A percentile compares a stretch with the other conserved stretches of the same genome.
phyloP scores from a whole-genome alignment of 805 yeast genomes.

The Wickerhamomyces subpelliculosus region DNA sequence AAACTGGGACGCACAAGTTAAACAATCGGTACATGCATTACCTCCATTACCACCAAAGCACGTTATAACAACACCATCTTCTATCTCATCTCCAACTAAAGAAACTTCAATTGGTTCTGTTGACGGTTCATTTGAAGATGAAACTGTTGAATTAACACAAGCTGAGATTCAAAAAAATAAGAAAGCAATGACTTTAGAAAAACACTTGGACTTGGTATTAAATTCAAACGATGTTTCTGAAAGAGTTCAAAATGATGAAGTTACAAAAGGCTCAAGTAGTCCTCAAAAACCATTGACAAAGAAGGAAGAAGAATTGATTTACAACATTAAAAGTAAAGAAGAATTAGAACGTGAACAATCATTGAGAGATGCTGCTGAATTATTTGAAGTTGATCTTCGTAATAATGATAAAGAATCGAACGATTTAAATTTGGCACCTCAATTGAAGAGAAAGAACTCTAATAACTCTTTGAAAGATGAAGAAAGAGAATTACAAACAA shows the following conservation, averaged over 20 bases:
- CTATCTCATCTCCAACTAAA: neutral
- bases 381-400: conserved; percentile 27
- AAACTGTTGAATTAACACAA: conserved; percentile 22
- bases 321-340: conserved; percentile 14
- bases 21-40: conserved; percentile 23
- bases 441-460: conserved; percentile 20
- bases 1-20: conserved; percentile 20
- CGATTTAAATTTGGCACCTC: conserved; percentile 19
- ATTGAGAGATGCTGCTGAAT: conserved; percentile 23
- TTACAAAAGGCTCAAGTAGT: conserved; percentile 18
- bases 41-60: conserved; percentile 32
- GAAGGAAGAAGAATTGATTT: conserved; percentile 18
- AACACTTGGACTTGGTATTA: conserved; percentile 38
- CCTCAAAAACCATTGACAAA: conserved; percentile 12
- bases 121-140: conserved; percentile 18
- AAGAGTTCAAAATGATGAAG: conserved; percentile 18
- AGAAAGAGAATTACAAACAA: conserved; percentile 15
- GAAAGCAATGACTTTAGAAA: conserved; percentile 29
- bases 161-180: conserved; percentile 16
- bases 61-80: too few relatives aligned
- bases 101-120: conserved; percentile 18
- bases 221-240: conserved; percentile 18
- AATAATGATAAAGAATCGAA: conserved; percentile 20
- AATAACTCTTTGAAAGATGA: conserved; percentile 19
- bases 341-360: conserved; percentile 20